Evolutionary conservation across 352 stramenopile species (phyloP), one percentile per base, ranked within the genome.

Genomic region (Phytopythium boreale): DNA sequence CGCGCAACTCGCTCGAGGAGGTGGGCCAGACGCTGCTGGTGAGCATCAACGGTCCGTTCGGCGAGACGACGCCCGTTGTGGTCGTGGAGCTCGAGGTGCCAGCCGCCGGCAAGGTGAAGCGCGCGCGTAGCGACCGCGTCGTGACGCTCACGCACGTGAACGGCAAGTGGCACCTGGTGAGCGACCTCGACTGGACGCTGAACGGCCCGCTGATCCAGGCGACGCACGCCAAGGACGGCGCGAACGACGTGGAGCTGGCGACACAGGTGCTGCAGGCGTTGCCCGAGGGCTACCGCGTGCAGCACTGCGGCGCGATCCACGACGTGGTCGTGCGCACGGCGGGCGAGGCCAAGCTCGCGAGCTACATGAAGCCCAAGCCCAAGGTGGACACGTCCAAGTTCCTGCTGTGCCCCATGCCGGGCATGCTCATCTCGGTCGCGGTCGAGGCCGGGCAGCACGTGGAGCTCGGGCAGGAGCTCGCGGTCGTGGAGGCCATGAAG

Each of bases 401-500:
- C 64, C 79, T 99, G 34, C 71, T 97, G 50, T 98, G 88, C 66
- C 96, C 96, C n/a, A 99, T 99, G 96, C 96, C 96, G 27, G 96
- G 96, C 14, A 95, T 93, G 64, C 75, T 98, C 17, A 74, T 97
- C 31, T 94, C 83, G 7, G 70, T 97, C 17, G 78, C 78, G 12
- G 90, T 97, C 1, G 61, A 89, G 58, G 82, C 90, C 37, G 96
- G 95, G n/a, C 79, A 98, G 62, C 52, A 88, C n/a, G 95, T 99
- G 11, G 89, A 98, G 74, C 72, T 90, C 17, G 96, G 94, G 37
- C 91, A 99, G 73, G 89, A 98, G 53, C 75, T 99, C 11, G 96
- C 92, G 51, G 87, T 99, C 29, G 90, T 99, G 24, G 96, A 99
- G 72, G 97, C 97, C 19, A 99, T 99, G 97, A 99, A 99, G 76